Base-by-base conservation (phyloP, 257 asterid species). In the Rehmannia glutinosa region DNA sequence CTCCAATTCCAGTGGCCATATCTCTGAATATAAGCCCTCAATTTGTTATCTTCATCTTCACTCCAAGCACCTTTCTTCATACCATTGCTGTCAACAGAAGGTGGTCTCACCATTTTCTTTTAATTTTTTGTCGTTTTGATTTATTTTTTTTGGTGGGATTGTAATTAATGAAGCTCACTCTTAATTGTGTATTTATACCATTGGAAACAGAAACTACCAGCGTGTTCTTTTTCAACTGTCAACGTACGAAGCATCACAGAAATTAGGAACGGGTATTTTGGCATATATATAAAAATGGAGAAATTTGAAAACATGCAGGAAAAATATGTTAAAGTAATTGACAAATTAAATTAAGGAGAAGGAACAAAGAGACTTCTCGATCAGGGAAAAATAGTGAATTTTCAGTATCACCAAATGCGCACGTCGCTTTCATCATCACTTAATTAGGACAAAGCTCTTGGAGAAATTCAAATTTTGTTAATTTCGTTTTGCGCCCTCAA, bases 1-100 rank as follows among this genome's bases (percentile, higher is more conserved):
- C 82, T 58, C 84, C 84, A 80, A 21, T 80, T 80, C 75, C 77
- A 73, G 28, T 76, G 82, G 53, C 84, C 84, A 66, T 69, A 69
- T 69, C 75, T 69, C n/a, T 16, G 46, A 33, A 80, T 62, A 66
- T 69, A 76, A 70, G 75, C 62, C 57, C 64, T 80, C 39, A 80
- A 62, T 12, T 80, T 80, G 52, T 73, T 13, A n/a, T 80, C 84
- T 42, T 80, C 84, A 0, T 80, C 84, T 38, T 76, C 64, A 51
- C 74, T 71, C 81, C 81, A 76, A 23, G 81, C 74, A 2, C 81
- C 81, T 72, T 71, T 72, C 62, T 64, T 80, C 66, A 73, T 51
- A 46, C 84, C 84, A 46, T 73, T 73, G 27, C 75, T 65, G 66
- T 80, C 84, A 64, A 69, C 23, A 4, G 8, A 56, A 61, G 82